Evolutionary conservation across 2,329 filamentous ascomycete genomes (phyloP).

Genomic region (Fusarium clavum): DNA sequence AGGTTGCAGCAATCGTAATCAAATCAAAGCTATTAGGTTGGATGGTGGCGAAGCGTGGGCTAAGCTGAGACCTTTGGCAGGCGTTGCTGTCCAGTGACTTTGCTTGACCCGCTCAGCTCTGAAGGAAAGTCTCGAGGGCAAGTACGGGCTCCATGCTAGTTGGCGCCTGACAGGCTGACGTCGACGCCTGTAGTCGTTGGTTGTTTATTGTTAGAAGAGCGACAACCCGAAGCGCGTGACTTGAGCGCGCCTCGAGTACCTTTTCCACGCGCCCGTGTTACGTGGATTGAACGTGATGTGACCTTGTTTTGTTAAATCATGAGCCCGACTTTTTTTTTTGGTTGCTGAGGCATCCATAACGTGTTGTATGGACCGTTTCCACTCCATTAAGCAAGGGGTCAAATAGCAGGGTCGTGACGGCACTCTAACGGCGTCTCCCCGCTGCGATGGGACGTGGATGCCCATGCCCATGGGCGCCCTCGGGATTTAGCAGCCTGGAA

Average conservation of each 20-base stretch:
- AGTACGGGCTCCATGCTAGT: background rate
- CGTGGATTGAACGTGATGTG: slow-evolving; percentile 33
- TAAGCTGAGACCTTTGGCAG: slow-evolving; percentile 39
- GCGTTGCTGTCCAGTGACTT: slow-evolving; percentile 43
- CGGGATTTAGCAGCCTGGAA: slow-evolving; percentile 30
- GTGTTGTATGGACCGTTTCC: slow-evolving; percentile 13
- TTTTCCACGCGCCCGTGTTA: slow-evolving; percentile 38
- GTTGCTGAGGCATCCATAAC: slow-evolving; percentile 46
- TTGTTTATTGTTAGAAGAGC: slow-evolving; percentile 5
- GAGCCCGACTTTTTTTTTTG: slow-evolving; percentile 20
- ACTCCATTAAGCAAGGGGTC: slow-evolving; percentile 30
- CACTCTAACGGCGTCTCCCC: slow-evolving; percentile 29
- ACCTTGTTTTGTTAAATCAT: slow-evolving; percentile 37
- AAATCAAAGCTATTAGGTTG: background rate
- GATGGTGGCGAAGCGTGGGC: slow-evolving; percentile 15
- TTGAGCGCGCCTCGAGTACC: slow-evolving; percentile 16
- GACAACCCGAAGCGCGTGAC: slow-evolving; percentile 32
- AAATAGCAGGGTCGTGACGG: slow-evolving; percentile 26
- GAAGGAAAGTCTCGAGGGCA: slow-evolving; percentile 28
- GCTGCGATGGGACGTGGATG: slow-evolving; percentile 7
- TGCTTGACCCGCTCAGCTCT: slow-evolving; percentile 22
- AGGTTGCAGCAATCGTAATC: background rate
- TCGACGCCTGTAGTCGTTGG: slow-evolving; percentile 5
- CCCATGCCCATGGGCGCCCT: background rate
- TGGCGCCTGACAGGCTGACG: slow-evolving; percentile 35